Conservation (phyloP, 2,329 filamentous ascomycete genomes). For the Hypoxylon sp. region DNA sequence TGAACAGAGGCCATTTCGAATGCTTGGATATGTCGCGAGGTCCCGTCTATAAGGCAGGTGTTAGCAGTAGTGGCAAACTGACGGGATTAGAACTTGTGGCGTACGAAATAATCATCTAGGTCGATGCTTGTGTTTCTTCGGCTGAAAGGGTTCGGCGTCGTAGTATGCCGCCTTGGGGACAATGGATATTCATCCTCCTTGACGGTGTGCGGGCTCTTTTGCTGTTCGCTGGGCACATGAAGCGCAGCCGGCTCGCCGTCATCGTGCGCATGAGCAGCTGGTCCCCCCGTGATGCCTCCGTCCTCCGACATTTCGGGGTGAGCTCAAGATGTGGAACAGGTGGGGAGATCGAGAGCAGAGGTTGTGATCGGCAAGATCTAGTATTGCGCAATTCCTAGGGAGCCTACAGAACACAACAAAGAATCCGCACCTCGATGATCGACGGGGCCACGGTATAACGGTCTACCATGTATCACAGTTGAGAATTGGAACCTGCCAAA, state of each 20-base stretch:
- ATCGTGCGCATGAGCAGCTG: conserved; percentile 35
- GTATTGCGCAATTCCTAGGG: conserved; percentile 29
- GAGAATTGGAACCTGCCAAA: conserved; percentile 34
- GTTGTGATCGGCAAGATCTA: conserved; percentile 28
- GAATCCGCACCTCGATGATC: conserved; percentile 11
- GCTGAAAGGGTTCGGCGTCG: conserved; percentile 55
- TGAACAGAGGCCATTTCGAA: conserved; percentile 83
- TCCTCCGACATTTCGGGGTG: conserved; percentile 48
- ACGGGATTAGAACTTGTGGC: conserved; percentile 30
- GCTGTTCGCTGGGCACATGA: conserved; percentile 31
- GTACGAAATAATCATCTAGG: conserved; percentile 63
- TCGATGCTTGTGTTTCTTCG: conserved; percentile 56
- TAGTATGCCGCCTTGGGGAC: conserved; percentile 41
- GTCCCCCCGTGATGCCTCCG: conserved; percentile 32
- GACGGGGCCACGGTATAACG: conserved; percentile 11
- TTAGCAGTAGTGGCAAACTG: conserved; percentile 6
- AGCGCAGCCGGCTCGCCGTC: conserved; percentile 24
- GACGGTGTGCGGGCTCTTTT: conserved; percentile 29
- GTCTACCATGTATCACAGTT: conserved; percentile 11
- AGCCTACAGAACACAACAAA: conserved; percentile 13
- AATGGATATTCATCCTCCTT: conserved; percentile 43
- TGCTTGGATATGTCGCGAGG: conserved; percentile 80
- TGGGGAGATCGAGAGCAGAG: conserved; percentile 33
- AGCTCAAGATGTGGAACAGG: conserved; percentile 25
- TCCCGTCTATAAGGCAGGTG: conserved; percentile 57